phyloP scores from a whole-genome alignment of 2,329 filamentous ascomycete species.

The Aspergillus sp. region DNA sequence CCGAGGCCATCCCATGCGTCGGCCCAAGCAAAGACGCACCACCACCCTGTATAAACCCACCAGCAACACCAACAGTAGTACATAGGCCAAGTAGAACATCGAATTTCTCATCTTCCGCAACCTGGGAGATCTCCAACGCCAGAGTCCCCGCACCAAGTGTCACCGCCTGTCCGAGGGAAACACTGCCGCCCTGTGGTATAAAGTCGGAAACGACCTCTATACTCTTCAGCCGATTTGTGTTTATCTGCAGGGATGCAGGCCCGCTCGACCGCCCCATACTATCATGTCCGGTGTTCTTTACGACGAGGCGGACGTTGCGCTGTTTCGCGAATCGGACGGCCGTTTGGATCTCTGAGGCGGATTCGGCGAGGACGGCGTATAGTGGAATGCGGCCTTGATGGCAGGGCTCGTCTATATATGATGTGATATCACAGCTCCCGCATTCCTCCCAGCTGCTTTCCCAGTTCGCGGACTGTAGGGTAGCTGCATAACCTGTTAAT shows the following conservation, averaged over 20 bases:
- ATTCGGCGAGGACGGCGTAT: neutral
- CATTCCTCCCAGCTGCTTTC: neutral
- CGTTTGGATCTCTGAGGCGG: neutral
- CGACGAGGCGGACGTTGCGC: neutral
- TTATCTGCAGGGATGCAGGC: neutral
- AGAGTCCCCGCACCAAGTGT: neutral
- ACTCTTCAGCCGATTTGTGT: neutral
- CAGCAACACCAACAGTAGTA: neutral
- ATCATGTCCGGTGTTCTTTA: neutral
- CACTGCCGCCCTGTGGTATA: neutral
- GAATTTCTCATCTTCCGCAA: neutral
- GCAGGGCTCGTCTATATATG: neutral
- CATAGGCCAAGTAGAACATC: neutral
- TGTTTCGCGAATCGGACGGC: neutral
- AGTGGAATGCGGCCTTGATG: neutral
- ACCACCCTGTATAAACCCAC: neutral
- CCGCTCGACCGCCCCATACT: neutral
- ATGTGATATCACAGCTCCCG: neutral
- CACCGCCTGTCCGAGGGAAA: neutral
- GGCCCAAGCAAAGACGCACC: neutral
- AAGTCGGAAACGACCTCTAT: neutral
- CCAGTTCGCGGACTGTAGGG: neutral
- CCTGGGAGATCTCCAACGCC: neutral
- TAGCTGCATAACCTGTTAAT: neutral
- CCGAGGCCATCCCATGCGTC: neutral